These are phyloP conservation scores for Quercus lobata DNA, from an alignment of 331 rosid species.

Conservation along the genomic window DNA sequence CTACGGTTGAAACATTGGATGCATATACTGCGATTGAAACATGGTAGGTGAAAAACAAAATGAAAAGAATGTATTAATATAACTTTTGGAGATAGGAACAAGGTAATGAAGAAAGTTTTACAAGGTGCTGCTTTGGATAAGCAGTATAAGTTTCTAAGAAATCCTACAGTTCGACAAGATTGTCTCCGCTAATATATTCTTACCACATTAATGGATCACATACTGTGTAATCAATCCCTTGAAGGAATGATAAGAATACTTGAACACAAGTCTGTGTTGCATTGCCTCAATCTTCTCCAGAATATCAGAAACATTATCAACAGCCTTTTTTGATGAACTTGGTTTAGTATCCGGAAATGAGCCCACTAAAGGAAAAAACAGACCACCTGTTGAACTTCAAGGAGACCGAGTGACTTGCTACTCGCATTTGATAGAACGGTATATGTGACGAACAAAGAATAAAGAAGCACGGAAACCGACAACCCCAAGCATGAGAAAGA, in stretches of 20 bases:
- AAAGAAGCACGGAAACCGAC: constrained; percentile 46
- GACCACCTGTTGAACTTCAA: background rate
- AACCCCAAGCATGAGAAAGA: constrained; percentile 59
- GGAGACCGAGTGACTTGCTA: constrained; percentile 14
- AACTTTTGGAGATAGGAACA: background rate
- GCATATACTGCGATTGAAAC: background rate
- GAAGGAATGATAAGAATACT: background rate
- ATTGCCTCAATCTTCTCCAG: background rate
- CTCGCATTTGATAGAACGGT: constrained; percentile 44
- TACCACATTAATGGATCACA: background rate
- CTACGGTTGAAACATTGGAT: background rate
- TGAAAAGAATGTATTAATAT: background rate
- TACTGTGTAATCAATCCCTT: background rate
- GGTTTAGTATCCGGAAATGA: background rate
- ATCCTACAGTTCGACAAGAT: background rate
- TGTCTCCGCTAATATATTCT: background rate
- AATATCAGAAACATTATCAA: background rate
- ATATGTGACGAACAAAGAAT: constrained; percentile 43
- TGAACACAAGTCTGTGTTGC: background rate
- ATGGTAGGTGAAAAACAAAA: background rate
- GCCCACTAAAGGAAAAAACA: constrained; percentile 3
- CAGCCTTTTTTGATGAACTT: background rate
- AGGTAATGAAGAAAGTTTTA: background rate
- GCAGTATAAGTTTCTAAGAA: background rate
- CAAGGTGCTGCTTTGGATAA: background rate